These are phyloP conservation scores for Paramyrothecium roridum DNA, from an alignment of 2,329 filamentous ascomycete species.

Conservation along the genomic window DNA sequence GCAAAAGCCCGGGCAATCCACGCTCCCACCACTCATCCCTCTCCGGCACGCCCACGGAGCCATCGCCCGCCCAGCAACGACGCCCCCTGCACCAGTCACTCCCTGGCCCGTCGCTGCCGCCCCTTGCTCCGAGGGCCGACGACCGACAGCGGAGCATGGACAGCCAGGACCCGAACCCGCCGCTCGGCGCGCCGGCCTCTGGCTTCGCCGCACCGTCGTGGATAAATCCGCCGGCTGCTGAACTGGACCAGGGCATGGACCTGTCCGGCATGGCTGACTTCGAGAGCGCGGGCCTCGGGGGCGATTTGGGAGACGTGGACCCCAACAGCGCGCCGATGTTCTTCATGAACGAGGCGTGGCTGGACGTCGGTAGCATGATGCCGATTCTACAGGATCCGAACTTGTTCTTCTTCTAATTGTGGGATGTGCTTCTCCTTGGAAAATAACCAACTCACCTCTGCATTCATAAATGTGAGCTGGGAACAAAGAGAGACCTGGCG, in stretches of 20 bases:
- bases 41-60: conserved; percentile 23
- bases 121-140: conserved; percentile 1
- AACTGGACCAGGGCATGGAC: conserved; percentile 13
- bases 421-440: conserved; percentile 1
- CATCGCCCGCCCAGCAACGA: conserved; percentile 5
- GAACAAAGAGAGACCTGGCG: no score
- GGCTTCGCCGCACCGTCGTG: conserved; percentile 12
- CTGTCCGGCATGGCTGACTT: conserved; percentile 11
- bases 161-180: neutral
- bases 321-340: conserved; percentile 28
- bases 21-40: conserved; percentile 32
- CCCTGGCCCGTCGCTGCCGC: neutral
- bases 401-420: conserved; percentile 33
- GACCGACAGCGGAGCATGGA: no score
- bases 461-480: no score
- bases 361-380: conserved; percentile 29
- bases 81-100: conserved; percentile 1
- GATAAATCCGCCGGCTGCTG: conserved; percentile 12
- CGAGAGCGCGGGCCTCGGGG: conserved; percentile 22
- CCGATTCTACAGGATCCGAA: conserved; percentile 28
- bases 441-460: no score
- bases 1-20: conserved; percentile 3
- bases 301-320: conserved; percentile 21
- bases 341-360: conserved; percentile 37
- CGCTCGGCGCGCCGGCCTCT: neutral